Evolutionary conservation across 75 land plant species (phyloP).

Genomic region (Ceratopteris richardii): DNA sequence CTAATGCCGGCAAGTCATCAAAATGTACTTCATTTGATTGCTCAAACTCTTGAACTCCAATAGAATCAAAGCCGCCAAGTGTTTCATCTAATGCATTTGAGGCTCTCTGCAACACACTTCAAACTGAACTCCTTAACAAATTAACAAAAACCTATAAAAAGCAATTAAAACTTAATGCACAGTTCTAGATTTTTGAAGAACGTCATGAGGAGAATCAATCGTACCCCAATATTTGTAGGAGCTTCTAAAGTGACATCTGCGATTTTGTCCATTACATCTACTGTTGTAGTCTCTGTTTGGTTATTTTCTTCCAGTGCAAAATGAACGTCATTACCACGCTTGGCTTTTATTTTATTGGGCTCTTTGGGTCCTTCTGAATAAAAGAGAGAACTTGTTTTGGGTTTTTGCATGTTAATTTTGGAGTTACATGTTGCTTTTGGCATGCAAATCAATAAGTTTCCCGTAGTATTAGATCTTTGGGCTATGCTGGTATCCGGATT

Average conservation of each 20-base stretch:
- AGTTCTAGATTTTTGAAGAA: not conserved
- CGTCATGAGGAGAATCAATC: not conserved
- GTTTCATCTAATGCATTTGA: not conserved
- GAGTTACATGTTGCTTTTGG: constrained; percentile 9
- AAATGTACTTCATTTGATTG: not conserved
- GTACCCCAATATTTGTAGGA: too few species aligned
- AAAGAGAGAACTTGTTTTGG: not conserved
- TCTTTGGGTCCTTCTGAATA: not conserved
- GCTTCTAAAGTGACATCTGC: too few species aligned
- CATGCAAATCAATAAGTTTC: constrained; percentile 30
- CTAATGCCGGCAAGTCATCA: constrained; percentile 1
- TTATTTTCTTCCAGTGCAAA: not conserved
- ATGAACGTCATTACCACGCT: not conserved
- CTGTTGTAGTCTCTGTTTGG: not conserved
- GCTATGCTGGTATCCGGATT: constrained; percentile 25
- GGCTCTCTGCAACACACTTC: not conserved
- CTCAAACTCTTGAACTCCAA: not conserved
- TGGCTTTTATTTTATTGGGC: not conserved
- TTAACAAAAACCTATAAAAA: not conserved
- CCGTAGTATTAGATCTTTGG: constrained; percentile 25
- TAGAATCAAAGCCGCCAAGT: too few species aligned
- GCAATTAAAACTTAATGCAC: not conserved
- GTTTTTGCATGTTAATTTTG: not conserved
- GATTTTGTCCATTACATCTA: not conserved
- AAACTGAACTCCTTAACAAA: not conserved